phyloP scores from a whole-genome alignment of 192 early-diverging fungal species.

The Mortierella alpina region DNA sequence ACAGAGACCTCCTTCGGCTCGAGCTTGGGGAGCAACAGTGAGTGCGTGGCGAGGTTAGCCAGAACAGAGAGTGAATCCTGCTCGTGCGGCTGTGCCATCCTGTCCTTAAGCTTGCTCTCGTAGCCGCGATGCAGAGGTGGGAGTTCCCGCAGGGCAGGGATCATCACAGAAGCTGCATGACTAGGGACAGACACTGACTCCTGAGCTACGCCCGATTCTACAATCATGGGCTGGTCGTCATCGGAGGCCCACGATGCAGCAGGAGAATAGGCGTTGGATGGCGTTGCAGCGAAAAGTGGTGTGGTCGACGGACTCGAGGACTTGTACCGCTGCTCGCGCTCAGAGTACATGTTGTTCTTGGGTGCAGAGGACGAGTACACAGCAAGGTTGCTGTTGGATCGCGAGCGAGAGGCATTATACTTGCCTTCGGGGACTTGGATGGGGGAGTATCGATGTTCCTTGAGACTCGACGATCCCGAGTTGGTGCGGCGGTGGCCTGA shows the following conservation, averaged over 20 bases:
- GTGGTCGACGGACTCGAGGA: constrained; percentile 25
- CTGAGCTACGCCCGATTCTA: constrained; percentile 3
- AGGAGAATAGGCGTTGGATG: constrained; percentile 37
- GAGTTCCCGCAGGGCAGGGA: constrained; percentile 29
- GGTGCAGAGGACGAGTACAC: constrained; percentile 16
- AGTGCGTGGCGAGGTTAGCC: constrained; percentile 41
- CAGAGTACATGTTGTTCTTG: constrained; percentile 12
- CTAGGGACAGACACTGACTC: constrained; percentile 2
- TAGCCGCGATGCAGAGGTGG: constrained; percentile 24
- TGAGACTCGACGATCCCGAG: constrained; percentile 35
- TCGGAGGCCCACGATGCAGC: constrained; percentile 37
- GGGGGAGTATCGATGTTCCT: constrained; percentile 50
- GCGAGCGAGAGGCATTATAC: constrained; percentile 35
- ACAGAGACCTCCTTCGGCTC: constrained; percentile 48
- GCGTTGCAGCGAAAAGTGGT: constrained; percentile 19
- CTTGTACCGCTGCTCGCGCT: constrained; percentile 30
- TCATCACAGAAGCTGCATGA: constrained; percentile 1
- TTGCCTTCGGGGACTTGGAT: constrained; percentile 39
- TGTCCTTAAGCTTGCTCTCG: constrained; percentile 24
- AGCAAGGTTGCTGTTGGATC: constrained; percentile 46
- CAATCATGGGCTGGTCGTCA: constrained; percentile 29
- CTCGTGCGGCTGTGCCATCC: background rate
- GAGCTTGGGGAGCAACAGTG: constrained; percentile 43
- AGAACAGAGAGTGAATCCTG: constrained; percentile 51
- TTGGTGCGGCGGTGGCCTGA: constrained; percentile 47